Conservation (phyloP, 2,329 filamentous ascomycete species). For the Claviceps pusilla region DNA sequence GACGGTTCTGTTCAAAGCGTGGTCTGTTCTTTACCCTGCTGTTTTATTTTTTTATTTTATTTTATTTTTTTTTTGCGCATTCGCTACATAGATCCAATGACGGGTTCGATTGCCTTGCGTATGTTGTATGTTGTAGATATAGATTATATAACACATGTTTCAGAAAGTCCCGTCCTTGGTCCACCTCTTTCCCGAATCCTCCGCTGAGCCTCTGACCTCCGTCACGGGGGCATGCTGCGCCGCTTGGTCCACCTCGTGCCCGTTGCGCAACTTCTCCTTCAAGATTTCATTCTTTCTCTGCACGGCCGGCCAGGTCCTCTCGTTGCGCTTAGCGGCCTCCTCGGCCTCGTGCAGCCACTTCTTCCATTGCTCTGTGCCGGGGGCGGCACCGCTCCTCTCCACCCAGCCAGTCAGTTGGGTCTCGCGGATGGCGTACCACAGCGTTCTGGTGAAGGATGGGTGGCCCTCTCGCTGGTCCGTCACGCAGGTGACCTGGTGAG, state of each 20-base stretch:
- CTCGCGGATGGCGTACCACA: constrained; percentile 45
- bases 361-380: constrained; percentile 36
- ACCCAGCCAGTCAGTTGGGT: constrained; percentile 40
- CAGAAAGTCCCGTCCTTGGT: constrained; percentile 14
- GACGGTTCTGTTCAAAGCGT: background rate
- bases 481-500: constrained; percentile 17
- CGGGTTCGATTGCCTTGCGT: background rate
- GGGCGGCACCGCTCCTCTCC: constrained; percentile 33
- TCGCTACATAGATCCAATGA: background rate
- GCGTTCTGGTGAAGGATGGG: constrained; percentile 37
- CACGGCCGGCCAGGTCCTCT: constrained; percentile 31
- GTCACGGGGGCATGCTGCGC: constrained; percentile 17
- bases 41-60: too few species aligned
- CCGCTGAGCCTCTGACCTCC: constrained; percentile 11
- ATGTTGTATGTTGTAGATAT: too few species aligned
- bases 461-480: constrained; percentile 23
- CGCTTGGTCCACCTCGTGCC: constrained; percentile 12
- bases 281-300: constrained; percentile 34
- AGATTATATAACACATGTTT: background rate
- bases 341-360: constrained; percentile 37
- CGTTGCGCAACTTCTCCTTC: constrained; percentile 14
- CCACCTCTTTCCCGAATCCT: constrained; percentile 8
- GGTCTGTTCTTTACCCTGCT: too few species aligned
- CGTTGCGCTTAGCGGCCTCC: constrained; percentile 17
- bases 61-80: background rate